Evolutionary conservation across 805 yeast species (phyloP), one percentile per base, ranked within the genome.

Genomic region (Kockiozyma suomiensis): DNA sequence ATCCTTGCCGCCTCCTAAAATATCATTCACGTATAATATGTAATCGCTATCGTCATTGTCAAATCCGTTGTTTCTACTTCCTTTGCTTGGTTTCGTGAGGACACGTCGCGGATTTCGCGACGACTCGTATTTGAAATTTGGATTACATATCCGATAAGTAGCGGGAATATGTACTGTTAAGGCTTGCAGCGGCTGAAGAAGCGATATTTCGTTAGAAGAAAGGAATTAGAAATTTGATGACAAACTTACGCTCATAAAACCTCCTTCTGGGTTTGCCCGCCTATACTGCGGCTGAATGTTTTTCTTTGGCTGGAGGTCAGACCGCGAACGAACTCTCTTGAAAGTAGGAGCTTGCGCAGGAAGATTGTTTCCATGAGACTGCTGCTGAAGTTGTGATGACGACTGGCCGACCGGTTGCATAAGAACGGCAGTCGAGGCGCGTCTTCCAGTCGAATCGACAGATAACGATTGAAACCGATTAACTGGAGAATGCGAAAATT

Each of bases 11-110:
- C 84, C 80, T 4, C 99, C 98, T 42, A 94, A 76, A 25, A 94
- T 85, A 72, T 96, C 99, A 73, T 96, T 94, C 23, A 94, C 99
- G 67, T 91, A 93, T 19, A 96, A 76, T 57, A 94, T 93, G 71
- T 92, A 93, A 75, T 94, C 97, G 71, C 88, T 84, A 58, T 90
- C 91, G 64, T 84, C 86, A 72, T 94, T 94, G 75, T 94, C 99
- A 70, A 70, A 82, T 6, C 97, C 97, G 69, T 88, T 85, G 72
- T 91, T 90, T 60, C 77, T 81, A 59, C 81, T 82, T 0, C 93
- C 94, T 69, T 90, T 96, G 72, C 85, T 84, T 2, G 97, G 97
- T 72, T 94, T 93, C 0, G 99, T 96, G 45, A 94, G 77, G 2
- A 91, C 97, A 57, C 99, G 78, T 62, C 90, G 84, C 2, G 99